Evolutionary conservation across 257 asterid genomes (phyloP), one percentile per base, ranked within the genome.

Genomic region (Solanum virginianum): DNA sequence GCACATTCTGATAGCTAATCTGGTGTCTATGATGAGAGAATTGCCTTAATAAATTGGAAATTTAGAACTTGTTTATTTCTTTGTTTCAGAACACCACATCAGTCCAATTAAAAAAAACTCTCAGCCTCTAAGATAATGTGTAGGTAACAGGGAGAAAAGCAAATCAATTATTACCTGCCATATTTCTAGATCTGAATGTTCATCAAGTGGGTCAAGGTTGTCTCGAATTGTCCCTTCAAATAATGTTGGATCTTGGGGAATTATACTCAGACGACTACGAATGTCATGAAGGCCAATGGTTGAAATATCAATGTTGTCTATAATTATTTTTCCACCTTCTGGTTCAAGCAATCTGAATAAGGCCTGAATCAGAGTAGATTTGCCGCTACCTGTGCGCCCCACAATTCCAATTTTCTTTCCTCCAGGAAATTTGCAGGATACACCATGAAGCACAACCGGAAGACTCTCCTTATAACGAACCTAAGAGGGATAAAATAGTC

Each of bases 351-450:
- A 86, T 68, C 99, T 93, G 86, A 97, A 97, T 62, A 97, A 92
- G 49, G 99, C 99, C 89, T 97, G 99, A 85, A 97, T 97, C 90
- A 97, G 84, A 60, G 99, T 97, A 47, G 99, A 97, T 92, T 97
- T 97, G 36, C 99, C 99, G 86, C 99, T 97, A 86, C 99, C 99
- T 70, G 99, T 97, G 51, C 99, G 98, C 53, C 99, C 99, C 87
- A 97, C 99, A 82, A 97, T 97, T 86, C 99, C 99, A 53, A 95
- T 92, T 88, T 94, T 97, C 89, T 89, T 89, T 82, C 99, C 99
- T 72, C 99, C 99, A 20, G 99, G 98, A 90, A 97, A 93, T 79
- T 22, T 88, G 92, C 98, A 97, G 80, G 98, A 90, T 86, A 97
- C 92, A 62, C 95, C 94, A 83, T 94, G 99, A 85, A 97, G 98